Conservation (phyloP, 768 basidiomycete genomes). For the Crassisporium funariophilum region DNA sequence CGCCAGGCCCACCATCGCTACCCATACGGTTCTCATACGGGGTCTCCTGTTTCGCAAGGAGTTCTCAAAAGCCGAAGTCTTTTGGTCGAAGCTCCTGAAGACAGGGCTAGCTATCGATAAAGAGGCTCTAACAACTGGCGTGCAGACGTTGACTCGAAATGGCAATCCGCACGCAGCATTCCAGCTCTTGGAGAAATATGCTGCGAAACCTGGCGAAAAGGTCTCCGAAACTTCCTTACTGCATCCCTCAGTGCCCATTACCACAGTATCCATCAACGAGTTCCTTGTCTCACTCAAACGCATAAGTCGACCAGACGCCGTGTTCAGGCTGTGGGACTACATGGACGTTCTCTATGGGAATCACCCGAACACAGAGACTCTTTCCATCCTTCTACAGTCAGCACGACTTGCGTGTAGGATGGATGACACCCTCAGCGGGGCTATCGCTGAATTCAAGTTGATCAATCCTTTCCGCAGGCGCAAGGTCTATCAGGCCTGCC, state of each 20-base stretch:
- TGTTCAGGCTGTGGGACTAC: slow-evolving; percentile 71
- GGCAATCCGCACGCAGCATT: slow-evolving; percentile 51
- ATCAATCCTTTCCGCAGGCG: slow-evolving; percentile 34
- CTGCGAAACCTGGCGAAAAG: slow-evolving; percentile 11
- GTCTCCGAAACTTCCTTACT: neutral
- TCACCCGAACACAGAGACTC: slow-evolving; percentile 53
- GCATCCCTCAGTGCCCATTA: slow-evolving; percentile 18
- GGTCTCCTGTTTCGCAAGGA: slow-evolving; percentile 50
- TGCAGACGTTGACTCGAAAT: slow-evolving; percentile 48
- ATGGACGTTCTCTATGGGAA: slow-evolving; percentile 61
- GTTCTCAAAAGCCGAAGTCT: slow-evolving; percentile 38
- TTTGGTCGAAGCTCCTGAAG: slow-evolving; percentile 45
- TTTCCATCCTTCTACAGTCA: slow-evolving; percentile 62
- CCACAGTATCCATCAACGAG: slow-evolving; percentile 37
- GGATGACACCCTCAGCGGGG: slow-evolving; percentile 54
- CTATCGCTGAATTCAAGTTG: slow-evolving; percentile 46
- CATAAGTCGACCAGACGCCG: slow-evolving; percentile 58
- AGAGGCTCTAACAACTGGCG: slow-evolving; percentile 49
- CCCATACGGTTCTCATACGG: slow-evolving; percentile 57
- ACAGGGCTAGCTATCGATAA: slow-evolving; percentile 43
- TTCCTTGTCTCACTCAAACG: slow-evolving; percentile 48
- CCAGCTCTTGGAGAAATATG: slow-evolving; percentile 46
- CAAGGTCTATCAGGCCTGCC: neutral
- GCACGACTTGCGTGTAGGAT: slow-evolving; percentile 54
- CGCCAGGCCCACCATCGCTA: slow-evolving; percentile 44